A percentile compares a stretch with the other conserved stretches of the same genome.
phyloP scores from a whole-genome alignment of 2,329 filamentous ascomycete species.

The Exophiala calicioides region DNA sequence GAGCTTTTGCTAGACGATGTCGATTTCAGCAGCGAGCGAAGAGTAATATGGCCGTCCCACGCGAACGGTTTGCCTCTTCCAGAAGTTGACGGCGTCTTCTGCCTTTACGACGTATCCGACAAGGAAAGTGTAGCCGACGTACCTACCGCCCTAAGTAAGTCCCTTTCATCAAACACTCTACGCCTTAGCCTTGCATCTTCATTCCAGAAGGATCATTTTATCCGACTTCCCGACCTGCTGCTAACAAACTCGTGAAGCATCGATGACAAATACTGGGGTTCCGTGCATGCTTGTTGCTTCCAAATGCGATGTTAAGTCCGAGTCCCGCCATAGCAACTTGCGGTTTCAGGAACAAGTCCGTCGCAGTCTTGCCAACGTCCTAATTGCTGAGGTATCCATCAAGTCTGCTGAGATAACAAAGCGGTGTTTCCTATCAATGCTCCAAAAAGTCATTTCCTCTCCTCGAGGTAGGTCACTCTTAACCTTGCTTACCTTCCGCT shows the following conservation, averaged over 20 bases:
- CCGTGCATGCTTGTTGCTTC: conserved; percentile 82
- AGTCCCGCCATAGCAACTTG: conserved; percentile 70
- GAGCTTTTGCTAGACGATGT: conserved; percentile 58
- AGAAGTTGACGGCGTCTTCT: conserved; percentile 76
- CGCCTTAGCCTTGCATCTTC: too few relatives aligned
- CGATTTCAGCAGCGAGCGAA: conserved; percentile 50
- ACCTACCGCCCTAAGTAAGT: conserved; percentile 75
- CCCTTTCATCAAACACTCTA: neutral
- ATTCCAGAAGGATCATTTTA: too few relatives aligned
- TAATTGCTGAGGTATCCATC: conserved; percentile 71
- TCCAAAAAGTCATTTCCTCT: conserved; percentile 68
- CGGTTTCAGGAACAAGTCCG: conserved; percentile 67
- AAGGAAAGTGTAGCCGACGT: conserved; percentile 72
- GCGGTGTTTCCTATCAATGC: conserved; percentile 72
- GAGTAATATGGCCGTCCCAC: conserved; percentile 53
- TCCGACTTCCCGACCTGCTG: neutral
- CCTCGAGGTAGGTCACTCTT: conserved; percentile 63
- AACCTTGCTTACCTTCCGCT: conserved; percentile 2
- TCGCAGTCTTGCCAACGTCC: conserved; percentile 63
- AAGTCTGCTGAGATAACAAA: conserved; percentile 71
- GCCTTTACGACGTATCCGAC: conserved; percentile 85
- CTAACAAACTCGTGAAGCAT: conserved; percentile 14
- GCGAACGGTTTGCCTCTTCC: conserved; percentile 69
- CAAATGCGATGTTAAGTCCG: conserved; percentile 80
- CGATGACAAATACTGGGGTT: conserved; percentile 27